These are phyloP conservation scores for Eutrema yunnanense DNA, from an alignment of 345 rosid species.

Conservation along the genomic window DNA sequence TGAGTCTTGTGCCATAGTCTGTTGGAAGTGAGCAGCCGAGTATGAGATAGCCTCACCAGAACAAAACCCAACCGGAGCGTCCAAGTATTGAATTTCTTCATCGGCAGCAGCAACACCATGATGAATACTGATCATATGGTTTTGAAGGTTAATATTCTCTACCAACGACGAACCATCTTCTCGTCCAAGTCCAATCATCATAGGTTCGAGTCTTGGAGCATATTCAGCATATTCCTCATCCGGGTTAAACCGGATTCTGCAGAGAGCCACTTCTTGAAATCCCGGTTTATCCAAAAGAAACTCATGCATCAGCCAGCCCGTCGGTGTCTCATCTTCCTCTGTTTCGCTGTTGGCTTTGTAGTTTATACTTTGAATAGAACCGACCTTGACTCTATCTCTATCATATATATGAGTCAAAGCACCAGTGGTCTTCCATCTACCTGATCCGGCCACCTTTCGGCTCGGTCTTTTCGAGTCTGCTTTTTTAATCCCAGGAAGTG, in stretches of 20 bases:
- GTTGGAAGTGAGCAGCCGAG: background rate
- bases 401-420: background rate
- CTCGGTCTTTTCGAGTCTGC: background rate
- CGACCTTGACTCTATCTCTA: background rate
- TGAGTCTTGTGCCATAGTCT: background rate
- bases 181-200: background rate
- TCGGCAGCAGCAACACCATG: background rate
- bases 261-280: background rate
- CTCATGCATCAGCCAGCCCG: background rate
- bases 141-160: background rate
- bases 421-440: background rate
- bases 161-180: background rate
- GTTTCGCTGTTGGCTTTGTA: background rate
- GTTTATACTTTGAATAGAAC: background rate
- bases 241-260: background rate
- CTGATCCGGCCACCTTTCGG: background rate
- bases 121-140: background rate
- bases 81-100: background rate
- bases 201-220: constrained; percentile 6
- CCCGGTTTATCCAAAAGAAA: background rate
- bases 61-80: background rate
- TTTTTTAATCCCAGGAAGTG: background rate
- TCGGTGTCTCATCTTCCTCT: background rate
- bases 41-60: too few relatives aligned
- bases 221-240: constrained; percentile 9